A percentile compares a stretch with the other conserved stretches of the same genome.
These are phyloP conservation scores for Crithidia thermophila DNA, from an alignment of 208 protist genomes.

Conservation along the genomic window DNA sequence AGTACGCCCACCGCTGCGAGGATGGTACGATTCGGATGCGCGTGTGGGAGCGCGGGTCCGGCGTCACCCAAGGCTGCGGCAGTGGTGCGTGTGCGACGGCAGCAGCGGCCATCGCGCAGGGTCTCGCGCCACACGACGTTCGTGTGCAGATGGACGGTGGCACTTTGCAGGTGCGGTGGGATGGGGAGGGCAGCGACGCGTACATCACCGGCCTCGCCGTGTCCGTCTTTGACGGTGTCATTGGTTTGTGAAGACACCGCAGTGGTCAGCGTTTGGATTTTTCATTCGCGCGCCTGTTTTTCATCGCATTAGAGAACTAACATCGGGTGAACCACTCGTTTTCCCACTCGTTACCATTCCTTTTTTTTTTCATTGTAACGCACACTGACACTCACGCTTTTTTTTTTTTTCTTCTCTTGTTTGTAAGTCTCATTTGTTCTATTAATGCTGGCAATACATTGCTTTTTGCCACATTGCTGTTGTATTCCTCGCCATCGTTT, in stretches of 20 bases:
- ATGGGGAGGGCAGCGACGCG: background rate
- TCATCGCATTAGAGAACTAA: background rate
- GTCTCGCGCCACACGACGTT: background rate
- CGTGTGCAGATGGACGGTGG: conserved; percentile 6
- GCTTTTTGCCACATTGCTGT: no score
- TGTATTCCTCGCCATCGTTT: no score
- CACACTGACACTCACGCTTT: no score
- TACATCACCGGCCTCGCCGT: conserved; percentile 9
- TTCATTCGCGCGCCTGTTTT: background rate
- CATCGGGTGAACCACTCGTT: background rate
- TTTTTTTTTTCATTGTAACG: background rate
- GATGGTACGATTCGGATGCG: conserved; percentile 3
- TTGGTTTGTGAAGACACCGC: background rate
- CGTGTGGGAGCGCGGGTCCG: conserved; percentile 16
- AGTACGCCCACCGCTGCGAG: background rate
- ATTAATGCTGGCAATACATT: no score
- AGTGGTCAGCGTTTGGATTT: no score
- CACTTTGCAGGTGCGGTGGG: background rate
- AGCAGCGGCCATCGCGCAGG: conserved; percentile 4
- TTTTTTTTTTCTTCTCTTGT: no score
- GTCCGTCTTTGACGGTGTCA: background rate
- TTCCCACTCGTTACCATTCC: background rate
- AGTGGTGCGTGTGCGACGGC: conserved; percentile 7
- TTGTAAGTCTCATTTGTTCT: no score
- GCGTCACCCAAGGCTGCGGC: conserved; percentile 10